Evolutionary conservation across 768 basidiomycete genomes (phyloP).

Genomic region (Boletus sp.): DNA sequence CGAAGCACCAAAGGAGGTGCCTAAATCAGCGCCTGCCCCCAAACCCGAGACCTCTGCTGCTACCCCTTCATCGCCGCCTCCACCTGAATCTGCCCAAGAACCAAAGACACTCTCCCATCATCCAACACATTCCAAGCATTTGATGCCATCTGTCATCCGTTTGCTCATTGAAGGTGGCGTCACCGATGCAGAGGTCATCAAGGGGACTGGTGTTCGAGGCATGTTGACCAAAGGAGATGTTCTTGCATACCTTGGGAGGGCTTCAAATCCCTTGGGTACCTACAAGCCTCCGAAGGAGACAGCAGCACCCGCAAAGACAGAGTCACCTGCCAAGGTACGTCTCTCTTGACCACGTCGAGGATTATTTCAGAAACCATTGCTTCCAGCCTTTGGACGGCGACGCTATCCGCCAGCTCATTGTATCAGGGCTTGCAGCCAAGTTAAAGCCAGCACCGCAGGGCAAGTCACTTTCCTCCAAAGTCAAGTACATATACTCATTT

Average conservation of each 20-base stretch:
- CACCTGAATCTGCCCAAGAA: slow-evolving; percentile 24
- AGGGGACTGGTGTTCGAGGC: slow-evolving; percentile 86
- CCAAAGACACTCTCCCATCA: slow-evolving; percentile 36
- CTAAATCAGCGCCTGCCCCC: slow-evolving; percentile 14
- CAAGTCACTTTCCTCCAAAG: slow-evolving; percentile 23
- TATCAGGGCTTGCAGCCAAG: slow-evolving; percentile 54
- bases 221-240: slow-evolving; percentile 98
- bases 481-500: slow-evolving; percentile 7
- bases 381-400: slow-evolving; percentile 58
- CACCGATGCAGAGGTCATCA: slow-evolving; percentile 61
- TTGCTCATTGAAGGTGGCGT: slow-evolving; percentile 61
- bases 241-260: slow-evolving; percentile 80
- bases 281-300: slow-evolving; percentile 48
- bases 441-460: slow-evolving; percentile 49
- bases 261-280: slow-evolving; percentile 73
- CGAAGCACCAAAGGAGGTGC: slow-evolving; percentile 51
- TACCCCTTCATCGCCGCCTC: slow-evolving; percentile 17
- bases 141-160: slow-evolving; percentile 90
- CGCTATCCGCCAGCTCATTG: slow-evolving; percentile 64
- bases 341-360: background rate
- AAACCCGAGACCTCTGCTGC: slow-evolving; percentile 24
- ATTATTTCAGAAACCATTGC: background rate
- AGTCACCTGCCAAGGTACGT: slow-evolving; percentile 38
- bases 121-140: slow-evolving; percentile 57
- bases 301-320: slow-evolving; percentile 35